Conservation (phyloP, 2,329 filamentous ascomycete genomes). For the Leptodontidium sp. region DNA sequence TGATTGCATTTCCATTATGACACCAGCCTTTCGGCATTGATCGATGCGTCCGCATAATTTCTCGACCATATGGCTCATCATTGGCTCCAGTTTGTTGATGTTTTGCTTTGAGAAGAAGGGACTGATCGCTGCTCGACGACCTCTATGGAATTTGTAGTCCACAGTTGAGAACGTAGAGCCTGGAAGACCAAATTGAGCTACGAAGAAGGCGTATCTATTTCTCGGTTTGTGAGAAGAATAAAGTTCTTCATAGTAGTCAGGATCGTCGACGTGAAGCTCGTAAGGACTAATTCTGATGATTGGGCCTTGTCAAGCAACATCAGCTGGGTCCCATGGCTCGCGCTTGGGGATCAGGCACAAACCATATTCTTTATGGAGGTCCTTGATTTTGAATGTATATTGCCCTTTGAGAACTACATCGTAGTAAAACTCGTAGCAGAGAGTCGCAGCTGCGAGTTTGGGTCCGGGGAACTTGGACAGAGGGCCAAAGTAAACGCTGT, state of each 20-base stretch:
- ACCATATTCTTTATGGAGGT: slow-evolving; percentile 54
- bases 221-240: slow-evolving; percentile 32
- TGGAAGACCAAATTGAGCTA: slow-evolving; percentile 29
- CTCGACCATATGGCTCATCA: slow-evolving; percentile 35
- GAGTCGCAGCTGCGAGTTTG: slow-evolving; percentile 38
- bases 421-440: slow-evolving; percentile 47
- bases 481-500: slow-evolving; percentile 44
- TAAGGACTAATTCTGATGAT: slow-evolving; percentile 38
- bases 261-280: slow-evolving; percentile 34
- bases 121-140: slow-evolving; percentile 37
- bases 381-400: slow-evolving; percentile 53
- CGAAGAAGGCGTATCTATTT: slow-evolving; percentile 31
- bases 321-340: not conserved
- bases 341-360: slow-evolving; percentile 45
- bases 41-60: slow-evolving; percentile 36
- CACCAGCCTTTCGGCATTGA: slow-evolving; percentile 27
- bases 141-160: slow-evolving; percentile 38
- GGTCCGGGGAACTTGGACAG: slow-evolving; percentile 42
- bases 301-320: slow-evolving; percentile 31
- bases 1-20: not conserved
- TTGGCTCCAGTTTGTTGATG: slow-evolving; percentile 35
- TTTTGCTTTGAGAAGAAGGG: slow-evolving; percentile 39
- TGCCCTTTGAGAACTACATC: slow-evolving; percentile 51
- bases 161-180: slow-evolving; percentile 35
- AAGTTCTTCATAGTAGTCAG: slow-evolving; percentile 38